A percentile compares a stretch with the other conserved stretches of the same genome.
Evolutionary conservation across 352 stramenopile genomes (phyloP).

Genomic region (Pythium guiyangense): DNA sequence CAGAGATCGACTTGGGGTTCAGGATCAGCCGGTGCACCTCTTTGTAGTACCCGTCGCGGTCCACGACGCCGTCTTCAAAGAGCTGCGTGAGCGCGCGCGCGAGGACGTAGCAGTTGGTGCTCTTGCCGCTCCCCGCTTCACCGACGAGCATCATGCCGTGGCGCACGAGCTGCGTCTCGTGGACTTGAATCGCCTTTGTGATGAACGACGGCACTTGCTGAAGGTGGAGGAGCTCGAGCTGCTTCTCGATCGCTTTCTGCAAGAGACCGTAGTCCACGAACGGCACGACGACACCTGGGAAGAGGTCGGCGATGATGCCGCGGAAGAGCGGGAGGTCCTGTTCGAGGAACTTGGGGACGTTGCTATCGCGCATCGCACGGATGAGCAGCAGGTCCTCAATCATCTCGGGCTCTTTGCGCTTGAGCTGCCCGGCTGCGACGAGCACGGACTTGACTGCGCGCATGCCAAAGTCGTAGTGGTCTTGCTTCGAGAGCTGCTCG

Average conservation of each 20-base stretch:
- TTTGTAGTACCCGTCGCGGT: slow-evolving; percentile 86
- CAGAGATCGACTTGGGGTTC: slow-evolving; percentile 95
- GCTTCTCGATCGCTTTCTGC: slow-evolving; percentile 85
- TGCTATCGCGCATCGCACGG: slow-evolving; percentile 93
- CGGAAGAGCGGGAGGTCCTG: slow-evolving; percentile 93
- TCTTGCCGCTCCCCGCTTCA: slow-evolving; percentile 88
- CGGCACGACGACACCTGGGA: slow-evolving; percentile 91
- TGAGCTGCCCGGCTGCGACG: slow-evolving; percentile 91
- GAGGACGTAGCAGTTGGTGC: slow-evolving; percentile 77
- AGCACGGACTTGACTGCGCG: slow-evolving; percentile 93
- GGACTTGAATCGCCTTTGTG: slow-evolving; percentile 84
- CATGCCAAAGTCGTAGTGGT: slow-evolving; percentile 95
- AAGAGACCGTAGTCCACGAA: slow-evolving; percentile 93
- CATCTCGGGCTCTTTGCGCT: slow-evolving; percentile 92
- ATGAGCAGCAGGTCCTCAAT: slow-evolving; percentile 94
- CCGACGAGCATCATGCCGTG: slow-evolving; percentile 95
- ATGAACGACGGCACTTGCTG: slow-evolving; percentile 87
- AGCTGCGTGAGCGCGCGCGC: slow-evolving; percentile 68
- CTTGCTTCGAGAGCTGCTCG: slow-evolving; percentile 93
- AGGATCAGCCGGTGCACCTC: slow-evolving; percentile 85
- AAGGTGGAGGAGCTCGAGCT: slow-evolving; percentile 64
- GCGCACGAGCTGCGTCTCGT: slow-evolving; percentile 89
- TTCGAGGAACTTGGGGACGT: slow-evolving; percentile 95
- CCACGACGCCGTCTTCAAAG: slow-evolving; percentile 71
- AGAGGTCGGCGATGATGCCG: slow-evolving; percentile 93